These are phyloP conservation scores for Ramalina peruviana DNA, from an alignment of 495 filamentous ascomycete genomes.

Conservation along the genomic window DNA sequence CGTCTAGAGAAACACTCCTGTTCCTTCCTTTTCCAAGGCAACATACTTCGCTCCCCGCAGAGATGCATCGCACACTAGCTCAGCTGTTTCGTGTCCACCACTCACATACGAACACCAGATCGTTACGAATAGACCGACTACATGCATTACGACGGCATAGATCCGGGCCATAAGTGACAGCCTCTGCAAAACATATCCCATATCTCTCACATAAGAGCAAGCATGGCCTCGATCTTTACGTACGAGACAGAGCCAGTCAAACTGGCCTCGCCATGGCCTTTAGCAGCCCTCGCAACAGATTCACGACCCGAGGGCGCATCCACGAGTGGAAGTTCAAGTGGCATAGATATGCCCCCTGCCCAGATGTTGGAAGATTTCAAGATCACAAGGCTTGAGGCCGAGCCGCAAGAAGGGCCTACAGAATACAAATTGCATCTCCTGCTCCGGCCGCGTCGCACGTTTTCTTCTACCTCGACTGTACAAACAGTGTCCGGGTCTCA, in stretches of 20 bases:
- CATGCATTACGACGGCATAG: slow-evolving; percentile 14
- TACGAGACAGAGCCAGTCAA: slow-evolving; percentile 78
- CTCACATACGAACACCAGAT: slow-evolving; percentile 34
- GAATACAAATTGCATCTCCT: slow-evolving; percentile 97
- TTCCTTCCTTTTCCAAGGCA: not conserved
- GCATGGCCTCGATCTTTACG: slow-evolving; percentile 92
- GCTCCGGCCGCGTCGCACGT: slow-evolving; percentile 60
- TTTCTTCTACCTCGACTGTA: slow-evolving; percentile 48
- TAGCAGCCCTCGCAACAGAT: slow-evolving; percentile 17
- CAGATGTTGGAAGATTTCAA: slow-evolving; percentile 53
- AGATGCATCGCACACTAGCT: slow-evolving; percentile 50
- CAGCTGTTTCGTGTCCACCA: slow-evolving; percentile 34
- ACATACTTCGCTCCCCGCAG: slow-evolving; percentile 15
- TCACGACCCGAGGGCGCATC: not conserved
- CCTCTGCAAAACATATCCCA: not conserved
- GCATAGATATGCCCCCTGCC: slow-evolving; percentile 21
- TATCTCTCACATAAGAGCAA: slow-evolving; percentile 1
- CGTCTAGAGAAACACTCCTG: not conserved
- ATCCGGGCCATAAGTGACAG: slow-evolving; percentile 3
- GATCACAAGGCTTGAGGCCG: slow-evolving; percentile 66
- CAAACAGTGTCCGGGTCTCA: slow-evolving; percentile 45
- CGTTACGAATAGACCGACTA: slow-evolving; percentile 21
- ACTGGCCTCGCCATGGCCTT: slow-evolving; percentile 81
- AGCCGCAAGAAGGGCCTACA: slow-evolving; percentile 85
- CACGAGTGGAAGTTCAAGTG: not conserved